Evolutionary conservation across 176 grass and related monocot genomes (phyloP), one percentile per base, ranked within the genome.

Genomic region (Ensete glaucum): DNA sequence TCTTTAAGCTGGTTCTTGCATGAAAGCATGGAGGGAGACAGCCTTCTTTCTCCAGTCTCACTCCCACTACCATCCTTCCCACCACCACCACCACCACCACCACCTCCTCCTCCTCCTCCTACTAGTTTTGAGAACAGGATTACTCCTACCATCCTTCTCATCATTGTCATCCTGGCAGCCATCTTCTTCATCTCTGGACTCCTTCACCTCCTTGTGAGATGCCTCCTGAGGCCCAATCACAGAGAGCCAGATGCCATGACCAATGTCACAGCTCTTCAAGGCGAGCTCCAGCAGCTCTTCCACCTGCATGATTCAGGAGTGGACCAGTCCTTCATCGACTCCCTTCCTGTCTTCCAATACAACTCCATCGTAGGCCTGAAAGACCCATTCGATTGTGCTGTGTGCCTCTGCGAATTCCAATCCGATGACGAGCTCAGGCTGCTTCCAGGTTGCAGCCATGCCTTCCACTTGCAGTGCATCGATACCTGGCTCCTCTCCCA

Each of bases 251-350:
- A 82, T 23, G 90, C 86, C 22, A 48, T 75, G 0, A 86, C 79
- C n/a, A 73, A 86, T 71, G 88, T 78, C 12, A 96, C 93, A 62
- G 89, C 90, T 57, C 85, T 97, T 80, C 85, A 97, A 54, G 94
- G 94, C 2, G 90, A 93, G 77, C 84, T 97, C 55, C 94, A 97
- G 85, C 90, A 96, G 69, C 87, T 96, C 9, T 97, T 97, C 85
- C 93, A 93, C 74, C 86, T 93, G 17, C 94, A 97, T 66, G 94
- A 97, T 81, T 79, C 87, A 12, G 94, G 94, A 54, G 90, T 97
- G 0, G 88, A 97, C 77, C 94, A 97, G 80, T 85, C 94, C 71
- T 97, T 93, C 82, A 97, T 97, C 62, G 94, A 92, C 71, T 70
- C 82, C 22, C 94, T 98, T 56, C 94, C 90, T 1, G 85, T 98